Conservation (phyloP, 345 rosid species). For the Citropsis articulata region DNA sequence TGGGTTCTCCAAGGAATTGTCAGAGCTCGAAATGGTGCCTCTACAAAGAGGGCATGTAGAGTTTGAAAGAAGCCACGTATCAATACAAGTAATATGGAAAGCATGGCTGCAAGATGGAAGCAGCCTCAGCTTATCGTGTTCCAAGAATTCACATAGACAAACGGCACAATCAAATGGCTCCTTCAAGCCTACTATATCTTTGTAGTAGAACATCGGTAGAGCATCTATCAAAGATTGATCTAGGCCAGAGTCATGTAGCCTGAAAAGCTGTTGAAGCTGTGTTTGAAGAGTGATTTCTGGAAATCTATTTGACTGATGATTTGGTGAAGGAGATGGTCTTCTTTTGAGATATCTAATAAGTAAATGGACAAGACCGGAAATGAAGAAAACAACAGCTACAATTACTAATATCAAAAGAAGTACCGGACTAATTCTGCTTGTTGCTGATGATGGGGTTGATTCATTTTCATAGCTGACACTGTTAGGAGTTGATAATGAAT, state of each 20-base stretch:
- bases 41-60: conserved; percentile 81
- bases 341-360: conserved; percentile 48
- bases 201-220: conserved; percentile 63
- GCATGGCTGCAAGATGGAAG: conserved; percentile 71
- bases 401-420: conserved; percentile 47
- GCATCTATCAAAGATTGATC: conserved; percentile 70
- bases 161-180: conserved; percentile 80
- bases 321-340: conserved; percentile 39
- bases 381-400: conserved; percentile 49
- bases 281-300: conserved; percentile 49
- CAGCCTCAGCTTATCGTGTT: conserved; percentile 57
- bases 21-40: conserved; percentile 38
- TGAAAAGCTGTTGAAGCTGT: conserved; percentile 74
- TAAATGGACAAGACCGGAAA: conserved; percentile 59
- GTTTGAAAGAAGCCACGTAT: conserved; percentile 80
- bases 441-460: conserved; percentile 27
- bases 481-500: conserved; percentile 16
- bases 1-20: conserved; percentile 23
- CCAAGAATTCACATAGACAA: conserved; percentile 63
- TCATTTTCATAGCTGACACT: conserved; percentile 22
- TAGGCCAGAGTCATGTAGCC: conserved; percentile 64
- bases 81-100: conserved; percentile 66
- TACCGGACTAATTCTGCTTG: conserved; percentile 44
- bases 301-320: conserved; percentile 42
- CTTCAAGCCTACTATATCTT: conserved; percentile 56